Base-by-base conservation (phyloP, 2,329 filamentous ascomycete species). In the Colletotrichum neosansevieriae region DNA sequence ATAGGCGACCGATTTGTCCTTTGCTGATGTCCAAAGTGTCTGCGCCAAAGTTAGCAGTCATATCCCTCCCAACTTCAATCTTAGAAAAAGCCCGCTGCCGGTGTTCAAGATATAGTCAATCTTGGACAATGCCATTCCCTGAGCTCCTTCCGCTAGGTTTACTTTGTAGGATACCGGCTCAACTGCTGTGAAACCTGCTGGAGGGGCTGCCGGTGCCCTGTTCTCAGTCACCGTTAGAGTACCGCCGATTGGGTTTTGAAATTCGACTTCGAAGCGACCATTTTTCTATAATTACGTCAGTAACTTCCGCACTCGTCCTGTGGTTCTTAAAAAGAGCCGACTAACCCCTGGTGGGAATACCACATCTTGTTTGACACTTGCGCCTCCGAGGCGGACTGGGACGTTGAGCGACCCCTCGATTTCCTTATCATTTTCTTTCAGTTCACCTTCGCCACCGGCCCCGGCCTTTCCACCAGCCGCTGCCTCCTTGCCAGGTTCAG, bases 81-180 rank as follows among this genome's bases (percentile, higher is more conserved):
- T 15, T 5, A 2, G 3, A 10, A 4, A 11, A 1, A 45, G 74
- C 77, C 72, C 65, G 81, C 79, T 79, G 44, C 72, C 72, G 13
- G 75, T 71, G 57, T 77, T 80, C 36, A 75, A 73, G 54, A 82
- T 78, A 69, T 79, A 82, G 67, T 82, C 80, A 34, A 82, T 75
- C 74, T 81, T 81, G 29, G 76, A 74, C 6, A 82, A 72, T 0
- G 79, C 79, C 19, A 80, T 63, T 38, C 73, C 74, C 3, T 72
- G 71, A 13, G 76, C 71, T 12, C 76, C 78, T 2, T 77, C 77
- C 4, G 73, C 72, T 2, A 82, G 67, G 17, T 72, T 71, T 53
- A 82, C 74, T 38, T 74, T 72, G 71, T 77, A 82, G 2, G 79
- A 79, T 29, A 75, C 72, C 4, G 78, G 74, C 68, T 82, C 80